A percentile compares a stretch with the other conserved stretches of the same genome.
These are phyloP conservation scores for Stagonosporopsis tanaceti DNA, from an alignment of 2,329 filamentous ascomycete genomes.

Conservation along the genomic window DNA sequence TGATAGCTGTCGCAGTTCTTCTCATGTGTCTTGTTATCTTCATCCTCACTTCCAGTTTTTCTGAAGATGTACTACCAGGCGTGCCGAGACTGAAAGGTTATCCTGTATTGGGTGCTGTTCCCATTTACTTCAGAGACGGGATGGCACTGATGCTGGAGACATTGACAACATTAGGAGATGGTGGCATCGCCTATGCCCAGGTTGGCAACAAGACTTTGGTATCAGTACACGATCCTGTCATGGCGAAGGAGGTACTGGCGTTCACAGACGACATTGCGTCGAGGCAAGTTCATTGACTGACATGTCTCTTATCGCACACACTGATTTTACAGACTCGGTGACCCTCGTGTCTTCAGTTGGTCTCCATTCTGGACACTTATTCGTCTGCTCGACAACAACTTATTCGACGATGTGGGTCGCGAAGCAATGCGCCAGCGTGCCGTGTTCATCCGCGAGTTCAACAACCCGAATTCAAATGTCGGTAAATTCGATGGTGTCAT, in stretches of 20 bases:
- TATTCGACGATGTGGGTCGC: conserved; percentile 9
- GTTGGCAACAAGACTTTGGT: conserved; percentile 11
- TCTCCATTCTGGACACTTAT: conserved; percentile 16
- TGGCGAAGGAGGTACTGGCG: conserved; percentile 4
- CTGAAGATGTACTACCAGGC: background rate
- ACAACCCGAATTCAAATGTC: conserved; percentile 2
- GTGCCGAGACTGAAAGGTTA: conserved; percentile 4
- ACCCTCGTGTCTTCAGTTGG: conserved; percentile 10
- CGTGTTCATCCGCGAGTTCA: conserved; percentile 14
- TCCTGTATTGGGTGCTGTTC: conserved; percentile 11
- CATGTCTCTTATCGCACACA: no score
- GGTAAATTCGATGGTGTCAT: conserved; percentile 1
- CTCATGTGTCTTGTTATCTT: background rate
- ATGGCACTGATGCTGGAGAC: conserved; percentile 10
- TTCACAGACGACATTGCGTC: conserved; percentile 13
- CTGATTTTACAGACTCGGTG: background rate
- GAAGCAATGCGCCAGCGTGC: conserved; percentile 1
- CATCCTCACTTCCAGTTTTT: background rate
- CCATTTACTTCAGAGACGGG: conserved; percentile 10
- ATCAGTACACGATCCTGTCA: conserved; percentile 10
- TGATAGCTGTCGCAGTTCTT: background rate
- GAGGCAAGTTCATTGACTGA: background rate
- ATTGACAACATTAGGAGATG: conserved; percentile 1
- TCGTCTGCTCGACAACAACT: conserved; percentile 10
- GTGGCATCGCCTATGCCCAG: conserved; percentile 11